Evolutionary conservation across 305 asterid genomes (phyloP), one percentile per base, ranked within the genome.

Genomic region (Rubia balearica): DNA sequence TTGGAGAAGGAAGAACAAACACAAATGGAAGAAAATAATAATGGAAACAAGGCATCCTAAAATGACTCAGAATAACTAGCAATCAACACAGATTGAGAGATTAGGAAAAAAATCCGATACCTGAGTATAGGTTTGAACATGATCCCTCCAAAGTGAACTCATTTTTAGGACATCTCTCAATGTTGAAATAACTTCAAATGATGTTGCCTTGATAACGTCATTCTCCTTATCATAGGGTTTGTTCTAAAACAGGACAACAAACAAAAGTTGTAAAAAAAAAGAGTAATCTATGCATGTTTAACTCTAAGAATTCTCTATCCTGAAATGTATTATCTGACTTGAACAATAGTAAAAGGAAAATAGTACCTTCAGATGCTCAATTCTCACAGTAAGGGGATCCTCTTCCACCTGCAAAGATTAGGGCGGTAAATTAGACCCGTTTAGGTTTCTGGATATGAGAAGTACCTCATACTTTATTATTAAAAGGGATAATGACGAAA

Each of bases 81-180:
- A 36, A 61, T 45, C 8, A 65, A n/a, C 41, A 21, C 33, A 21
- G 53, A 42, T 43, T 16, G 0, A 46, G 57, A 60, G 55, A 40
- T 24, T 36, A 38, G 63, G 68, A 64, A 73, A 70, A 73, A 71
- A 62, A 68, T 74, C 40, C 40, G 76, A 81, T 42, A 90, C 99
- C 89, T 90, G 96, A 75, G 89, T 95, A 76, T 95, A 95, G 60
- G 99, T 92, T 73, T 91, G 98, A 68, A 94, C 98, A 53, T 95
- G 98, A 83, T 95, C 99, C 69, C 95, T 83, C 99, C 99, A 95
- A 40, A 95, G 89, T 3, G 95, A 87, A 76, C 96, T 91, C 65
- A 95, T 84, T 84, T 90, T 95, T 81, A 95, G 61, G 79, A 91
- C 95, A 81, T 91, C 97, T 79, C 96, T 84, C 76, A 95, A 80